Conservation (phyloP, 2,329 filamentous ascomycete genomes). For the Bipolaris sorokiniana region DNA sequence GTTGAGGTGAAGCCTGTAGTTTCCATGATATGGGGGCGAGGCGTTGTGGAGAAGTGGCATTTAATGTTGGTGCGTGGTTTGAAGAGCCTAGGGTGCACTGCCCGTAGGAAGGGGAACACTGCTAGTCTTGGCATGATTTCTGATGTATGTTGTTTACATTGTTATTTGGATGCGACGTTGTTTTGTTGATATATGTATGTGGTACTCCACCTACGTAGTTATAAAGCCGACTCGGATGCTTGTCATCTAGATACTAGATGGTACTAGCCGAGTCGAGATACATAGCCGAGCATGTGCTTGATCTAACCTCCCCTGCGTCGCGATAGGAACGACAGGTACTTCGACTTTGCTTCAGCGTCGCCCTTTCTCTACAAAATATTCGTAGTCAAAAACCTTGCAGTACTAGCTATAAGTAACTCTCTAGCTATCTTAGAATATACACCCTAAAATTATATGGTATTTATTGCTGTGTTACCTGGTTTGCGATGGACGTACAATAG, state of each 20-base stretch:
- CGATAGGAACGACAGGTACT: background rate
- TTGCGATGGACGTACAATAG: too few species aligned
- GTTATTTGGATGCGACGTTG: background rate
- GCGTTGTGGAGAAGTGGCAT: conserved; percentile 41
- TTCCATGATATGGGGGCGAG: conserved; percentile 66
- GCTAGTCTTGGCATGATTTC: background rate
- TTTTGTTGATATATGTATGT: background rate
- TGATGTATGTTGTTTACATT: background rate
- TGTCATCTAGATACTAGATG: background rate
- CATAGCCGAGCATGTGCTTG: background rate
- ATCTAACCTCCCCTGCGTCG: background rate
- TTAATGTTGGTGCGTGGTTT: background rate
- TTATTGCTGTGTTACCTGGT: too few species aligned
- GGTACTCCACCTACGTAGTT: background rate
- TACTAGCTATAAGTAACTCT: conserved; percentile 13
- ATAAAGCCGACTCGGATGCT: conserved; percentile 6
- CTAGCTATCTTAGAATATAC: background rate
- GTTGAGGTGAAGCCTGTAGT: conserved; percentile 73
- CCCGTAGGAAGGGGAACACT: background rate
- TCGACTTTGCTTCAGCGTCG: background rate
- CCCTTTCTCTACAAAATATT: background rate
- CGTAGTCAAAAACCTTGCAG: background rate
- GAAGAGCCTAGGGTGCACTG: background rate
- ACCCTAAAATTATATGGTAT: too few species aligned
- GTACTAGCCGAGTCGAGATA: background rate